Percentiles rank a stretch among this genome's conserved stretches.
These are phyloP conservation scores for Friedmanniomyces endolithicus DNA, from an alignment of 495 filamentous ascomycete genomes.

Conservation along the genomic window DNA sequence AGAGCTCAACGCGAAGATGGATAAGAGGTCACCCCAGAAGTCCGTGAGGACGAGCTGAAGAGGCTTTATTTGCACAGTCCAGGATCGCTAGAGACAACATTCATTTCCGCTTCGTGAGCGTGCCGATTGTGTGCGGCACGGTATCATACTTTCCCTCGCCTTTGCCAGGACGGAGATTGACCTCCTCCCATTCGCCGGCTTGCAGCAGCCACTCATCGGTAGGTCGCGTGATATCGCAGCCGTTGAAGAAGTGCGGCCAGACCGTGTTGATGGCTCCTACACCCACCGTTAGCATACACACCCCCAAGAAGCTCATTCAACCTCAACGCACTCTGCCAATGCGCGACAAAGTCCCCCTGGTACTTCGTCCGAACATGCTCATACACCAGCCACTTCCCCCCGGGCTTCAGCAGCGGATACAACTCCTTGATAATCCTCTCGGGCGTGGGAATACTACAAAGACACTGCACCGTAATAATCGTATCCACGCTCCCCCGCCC, in stretches of 20 bases:
- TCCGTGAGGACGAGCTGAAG: too few species aligned
- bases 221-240: slow-evolving; percentile 16
- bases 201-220: slow-evolving; percentile 20
- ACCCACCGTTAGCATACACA: background rate
- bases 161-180: slow-evolving; percentile 9
- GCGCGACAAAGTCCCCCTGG: slow-evolving; percentile 13
- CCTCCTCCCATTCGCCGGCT: slow-evolving; percentile 18
- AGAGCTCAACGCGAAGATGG: background rate
- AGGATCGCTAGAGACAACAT: background rate
- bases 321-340: slow-evolving; percentile 16
- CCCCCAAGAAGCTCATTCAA: background rate
- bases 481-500: slow-evolving; percentile 48
- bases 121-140: slow-evolving; percentile 18
- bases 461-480: slow-evolving; percentile 54
- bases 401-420: slow-evolving; percentile 51
- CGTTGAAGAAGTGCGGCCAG: slow-evolving; percentile 18
- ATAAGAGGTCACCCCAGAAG: too few species aligned
- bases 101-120: slow-evolving; percentile 14
- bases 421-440: slow-evolving; percentile 43
- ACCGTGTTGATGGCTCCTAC: slow-evolving; percentile 14
- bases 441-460: slow-evolving; percentile 59
- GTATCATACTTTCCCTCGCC: slow-evolving; percentile 20
- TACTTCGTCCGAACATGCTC: slow-evolving; percentile 48
- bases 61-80: too few species aligned
- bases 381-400: slow-evolving; percentile 54